These are phyloP conservation scores for Berberis vulgaris DNA, from an alignment of 164 flowering plant genomes.

Conservation along the genomic window DNA sequence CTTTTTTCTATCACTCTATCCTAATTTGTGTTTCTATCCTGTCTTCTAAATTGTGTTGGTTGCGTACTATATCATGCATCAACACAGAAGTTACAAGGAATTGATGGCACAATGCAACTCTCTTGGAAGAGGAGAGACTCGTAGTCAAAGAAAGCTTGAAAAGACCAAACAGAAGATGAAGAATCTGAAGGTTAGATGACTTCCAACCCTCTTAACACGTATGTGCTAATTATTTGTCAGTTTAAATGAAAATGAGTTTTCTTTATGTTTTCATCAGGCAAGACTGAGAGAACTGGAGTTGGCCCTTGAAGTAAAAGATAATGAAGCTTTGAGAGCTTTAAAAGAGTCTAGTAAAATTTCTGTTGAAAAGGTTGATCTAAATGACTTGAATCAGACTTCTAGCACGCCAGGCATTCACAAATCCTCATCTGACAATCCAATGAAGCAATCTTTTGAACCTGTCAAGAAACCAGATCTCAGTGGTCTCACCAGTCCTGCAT, in stretches of 20 bases:
- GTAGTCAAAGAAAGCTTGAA: slow-evolving; percentile 51
- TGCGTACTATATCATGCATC: background rate
- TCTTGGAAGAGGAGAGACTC: slow-evolving; percentile 81
- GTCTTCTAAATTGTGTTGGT: background rate
- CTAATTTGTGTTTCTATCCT: too few relatives aligned
- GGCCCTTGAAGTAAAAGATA: slow-evolving; percentile 60
- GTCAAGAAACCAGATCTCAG: slow-evolving; percentile 5
- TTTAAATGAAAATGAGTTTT: background rate
- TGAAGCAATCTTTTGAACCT: slow-evolving; percentile 11
- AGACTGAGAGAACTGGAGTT: slow-evolving; percentile 68
- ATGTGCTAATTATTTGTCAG: background rate
- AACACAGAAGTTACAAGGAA: slow-evolving; percentile 77
- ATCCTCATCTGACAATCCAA: slow-evolving; percentile 10
- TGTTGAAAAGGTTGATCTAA: slow-evolving; percentile 5
- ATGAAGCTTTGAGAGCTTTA: slow-evolving; percentile 48
- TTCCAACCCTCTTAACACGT: background rate
- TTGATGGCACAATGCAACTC: slow-evolving; percentile 82
- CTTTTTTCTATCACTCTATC: too few relatives aligned
- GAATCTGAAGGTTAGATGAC: slow-evolving; percentile 54
- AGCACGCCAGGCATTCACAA: slow-evolving; percentile 3
- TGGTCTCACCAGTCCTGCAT: slow-evolving; percentile 8
- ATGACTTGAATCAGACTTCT: slow-evolving; percentile 8
- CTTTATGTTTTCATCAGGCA: slow-evolving; percentile 29
- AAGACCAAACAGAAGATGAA: slow-evolving; percentile 61
- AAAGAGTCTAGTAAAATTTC: slow-evolving; percentile 34